These are phyloP conservation scores for Colletotrichum brevisporum DNA, from an alignment of 2,329 filamentous ascomycete species.

Conservation along the genomic window DNA sequence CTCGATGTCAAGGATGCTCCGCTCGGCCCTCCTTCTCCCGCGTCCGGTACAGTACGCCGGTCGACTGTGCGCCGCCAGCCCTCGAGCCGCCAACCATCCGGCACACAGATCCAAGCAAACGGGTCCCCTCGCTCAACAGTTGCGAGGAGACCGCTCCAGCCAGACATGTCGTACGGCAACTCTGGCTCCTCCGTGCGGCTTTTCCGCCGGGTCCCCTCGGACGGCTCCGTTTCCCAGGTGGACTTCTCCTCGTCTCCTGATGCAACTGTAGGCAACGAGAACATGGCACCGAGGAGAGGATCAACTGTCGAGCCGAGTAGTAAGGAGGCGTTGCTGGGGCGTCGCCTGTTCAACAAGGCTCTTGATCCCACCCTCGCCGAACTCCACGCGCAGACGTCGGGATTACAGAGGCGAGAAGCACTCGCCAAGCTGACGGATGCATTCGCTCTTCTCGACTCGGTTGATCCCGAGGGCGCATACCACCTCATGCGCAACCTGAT, in stretches of 20 bases:
- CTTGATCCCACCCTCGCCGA: constrained; percentile 89
- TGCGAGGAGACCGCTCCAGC: constrained; percentile 83
- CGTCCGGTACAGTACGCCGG: constrained; percentile 70
- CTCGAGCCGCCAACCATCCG: constrained; percentile 63
- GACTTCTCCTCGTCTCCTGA: constrained; percentile 54
- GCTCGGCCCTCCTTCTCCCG: constrained; percentile 69
- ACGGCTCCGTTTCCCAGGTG: constrained; percentile 65
- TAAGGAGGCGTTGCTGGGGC: constrained; percentile 88
- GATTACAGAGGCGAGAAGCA: constrained; percentile 80
- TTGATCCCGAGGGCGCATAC: constrained; percentile 92
- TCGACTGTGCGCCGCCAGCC: constrained; percentile 68
- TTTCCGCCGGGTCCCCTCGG: constrained; percentile 88
- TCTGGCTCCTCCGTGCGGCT: constrained; percentile 91
- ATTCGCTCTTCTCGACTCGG: constrained; percentile 84
- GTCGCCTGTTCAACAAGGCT: constrained; percentile 84
- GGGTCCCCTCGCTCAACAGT: constrained; percentile 60
- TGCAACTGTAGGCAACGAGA: constrained; percentile 71
- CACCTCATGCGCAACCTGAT: constrained; percentile 85
- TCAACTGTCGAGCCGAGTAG: constrained; percentile 70
- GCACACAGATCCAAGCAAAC: constrained; percentile 52
- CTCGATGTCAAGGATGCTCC: constrained; percentile 74
- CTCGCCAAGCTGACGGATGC: constrained; percentile 87
- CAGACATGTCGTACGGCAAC: constrained; percentile 95
- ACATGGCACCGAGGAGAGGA: constrained; percentile 66
- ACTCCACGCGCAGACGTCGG: constrained; percentile 83